Conservation (phyloP, 2,329 filamentous ascomycete genomes). For the Phialophora tarda region DNA sequence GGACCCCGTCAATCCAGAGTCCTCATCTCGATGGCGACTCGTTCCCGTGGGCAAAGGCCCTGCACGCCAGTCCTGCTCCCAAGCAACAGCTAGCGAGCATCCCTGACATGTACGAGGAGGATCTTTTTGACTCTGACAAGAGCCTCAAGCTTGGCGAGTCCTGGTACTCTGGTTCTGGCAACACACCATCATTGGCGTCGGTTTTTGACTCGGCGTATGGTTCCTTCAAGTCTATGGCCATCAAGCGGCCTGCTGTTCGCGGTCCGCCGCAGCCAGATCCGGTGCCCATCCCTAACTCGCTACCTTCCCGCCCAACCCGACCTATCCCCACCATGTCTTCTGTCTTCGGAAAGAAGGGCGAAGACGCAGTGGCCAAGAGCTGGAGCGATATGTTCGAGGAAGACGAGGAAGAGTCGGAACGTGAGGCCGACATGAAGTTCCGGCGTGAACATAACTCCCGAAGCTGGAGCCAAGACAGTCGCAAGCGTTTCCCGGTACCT, state of each 20-base stretch:
- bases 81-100: constrained; percentile 87
- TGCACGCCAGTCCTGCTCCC: constrained; percentile 76
- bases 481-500: constrained; percentile 56
- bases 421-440: constrained; percentile 66
- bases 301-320: constrained; percentile 67
- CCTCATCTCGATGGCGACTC: constrained; percentile 78
- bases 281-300: constrained; percentile 78
- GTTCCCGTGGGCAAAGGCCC: constrained; percentile 93
- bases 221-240: constrained; percentile 76
- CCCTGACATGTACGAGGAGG: constrained; percentile 78
- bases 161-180: constrained; percentile 77
- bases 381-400: constrained; percentile 99
- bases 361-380: constrained; percentile 89
- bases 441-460: constrained; percentile 69
- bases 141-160: constrained; percentile 58
- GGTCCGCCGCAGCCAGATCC: constrained; percentile 62
- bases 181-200: constrained; percentile 82
- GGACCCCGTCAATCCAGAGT: constrained; percentile 92
- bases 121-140: constrained; percentile 80
- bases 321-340: constrained; percentile 76
- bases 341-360: constrained; percentile 77
- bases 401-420: constrained; percentile 76
- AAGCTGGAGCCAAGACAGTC: constrained; percentile 79
- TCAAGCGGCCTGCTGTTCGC: constrained; percentile 45
- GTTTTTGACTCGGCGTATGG: constrained; percentile 82